Evolutionary conservation across 2,329 filamentous ascomycete genomes (phyloP), one percentile per base, ranked within the genome.

Genomic region (Alternaria infectoria): DNA sequence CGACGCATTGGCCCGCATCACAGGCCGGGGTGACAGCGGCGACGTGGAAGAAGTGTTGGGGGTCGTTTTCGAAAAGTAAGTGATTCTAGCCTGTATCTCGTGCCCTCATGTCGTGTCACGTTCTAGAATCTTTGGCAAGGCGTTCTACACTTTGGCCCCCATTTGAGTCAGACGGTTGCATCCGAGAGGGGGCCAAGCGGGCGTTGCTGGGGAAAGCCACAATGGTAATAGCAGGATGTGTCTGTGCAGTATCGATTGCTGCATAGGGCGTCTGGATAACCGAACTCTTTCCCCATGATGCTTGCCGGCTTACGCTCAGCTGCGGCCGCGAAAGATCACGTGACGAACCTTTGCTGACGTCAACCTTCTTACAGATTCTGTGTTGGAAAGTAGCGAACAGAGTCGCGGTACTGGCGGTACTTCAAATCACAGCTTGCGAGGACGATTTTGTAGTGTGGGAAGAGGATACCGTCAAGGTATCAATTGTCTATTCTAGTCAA

Each of bases 1-100:
- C 43, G 75, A 78, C n/a, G 66, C 73, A 15, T 65, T 79, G n/a
- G 91, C 93, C 2, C 88, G 89, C 61, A 97, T 98, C 72, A 98
- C 93, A 1, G 96, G 96, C 1, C 88, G 88, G 59, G 94, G 93
- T 1, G 92, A 93, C 72, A 88, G 87, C 44, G 92, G 93, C 3
- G 95, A 98, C 79, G 93, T 98, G 15, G 95, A 99, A 78, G 96
- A 98, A 76, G 93, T 99, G 8, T 82, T 99, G 47, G 96, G 96
- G 0, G 94, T 99, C 21, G 94, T 99, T 5, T 99, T 99, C 82
- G 95, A 98, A 80, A 98, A 97, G 92, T 97, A 83, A 85, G 88
- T 87, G 43, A 57, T 19, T 28, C 43, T 25, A 25, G 36, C 49
- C 51, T 19, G 12, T 55, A 65, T 46, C 21, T 51, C 45, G 19